Evolutionary conservation across 495 filamentous ascomycete genomes (phyloP).

Genomic region (Lineolata rhizophorae): DNA sequence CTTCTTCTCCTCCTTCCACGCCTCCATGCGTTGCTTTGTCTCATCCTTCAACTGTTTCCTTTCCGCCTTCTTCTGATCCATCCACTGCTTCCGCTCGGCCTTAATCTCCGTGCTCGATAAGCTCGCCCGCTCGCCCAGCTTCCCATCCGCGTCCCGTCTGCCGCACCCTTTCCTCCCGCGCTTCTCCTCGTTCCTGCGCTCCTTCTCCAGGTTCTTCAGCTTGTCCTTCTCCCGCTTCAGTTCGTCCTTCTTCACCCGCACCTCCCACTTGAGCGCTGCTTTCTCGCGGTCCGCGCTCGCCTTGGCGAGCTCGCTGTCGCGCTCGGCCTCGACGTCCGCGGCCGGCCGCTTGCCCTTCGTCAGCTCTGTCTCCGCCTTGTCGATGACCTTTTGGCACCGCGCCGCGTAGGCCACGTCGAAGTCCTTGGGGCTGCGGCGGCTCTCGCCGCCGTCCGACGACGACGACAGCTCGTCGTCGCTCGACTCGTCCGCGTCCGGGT

Average conservation of each 20-base stretch:
- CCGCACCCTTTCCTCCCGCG: background rate
- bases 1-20: background rate
- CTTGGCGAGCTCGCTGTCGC: no score
- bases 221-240: background rate
- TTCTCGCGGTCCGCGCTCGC: no score
- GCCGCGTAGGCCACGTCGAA: no score
- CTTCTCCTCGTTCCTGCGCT: background rate
- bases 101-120: background rate
- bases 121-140: background rate
- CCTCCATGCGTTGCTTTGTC: background rate
- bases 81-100: background rate
- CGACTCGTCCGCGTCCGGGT: no score
- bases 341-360: no score
- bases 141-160: background rate
- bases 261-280: no score
- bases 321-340: no score
- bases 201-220: background rate
- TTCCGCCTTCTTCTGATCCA: background rate
- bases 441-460: no score
- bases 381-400: no score
- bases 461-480: no score
- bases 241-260: background rate
- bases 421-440: no score
- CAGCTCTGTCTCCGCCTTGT: no score
- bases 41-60: background rate